Evolutionary conservation across 2,329 filamentous ascomycete genomes (phyloP).

Genomic region (Ophiognomonia clavigignenti-juglandacearum): DNA sequence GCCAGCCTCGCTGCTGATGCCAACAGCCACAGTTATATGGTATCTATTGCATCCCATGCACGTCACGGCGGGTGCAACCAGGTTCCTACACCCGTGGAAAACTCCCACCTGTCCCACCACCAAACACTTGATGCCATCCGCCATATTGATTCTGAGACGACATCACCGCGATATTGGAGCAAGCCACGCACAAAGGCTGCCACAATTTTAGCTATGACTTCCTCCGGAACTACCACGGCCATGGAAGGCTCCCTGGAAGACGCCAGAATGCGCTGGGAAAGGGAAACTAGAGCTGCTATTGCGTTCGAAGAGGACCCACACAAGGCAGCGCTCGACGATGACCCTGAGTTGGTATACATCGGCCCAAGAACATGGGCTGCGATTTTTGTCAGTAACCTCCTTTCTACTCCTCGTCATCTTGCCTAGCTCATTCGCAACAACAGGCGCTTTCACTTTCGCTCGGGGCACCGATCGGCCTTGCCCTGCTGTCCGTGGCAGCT

Average conservation of each 20-base stretch:
- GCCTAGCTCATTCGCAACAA: too few species aligned
- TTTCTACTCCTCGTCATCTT: neutral
- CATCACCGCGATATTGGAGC: too few species aligned
- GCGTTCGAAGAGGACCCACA: conserved; percentile 8
- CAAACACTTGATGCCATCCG: too few species aligned
- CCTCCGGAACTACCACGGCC: neutral
- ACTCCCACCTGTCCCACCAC: too few species aligned
- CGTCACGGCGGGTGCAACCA: too few species aligned
- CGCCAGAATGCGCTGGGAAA: neutral
- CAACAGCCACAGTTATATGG: too few species aligned
- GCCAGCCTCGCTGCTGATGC: too few species aligned
- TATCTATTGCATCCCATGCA: too few species aligned
- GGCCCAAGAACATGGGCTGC: conserved; percentile 7
- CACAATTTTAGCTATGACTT: neutral
- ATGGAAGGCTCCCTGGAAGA: neutral
- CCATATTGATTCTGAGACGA: too few species aligned
- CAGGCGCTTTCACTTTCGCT: conserved; percentile 4
- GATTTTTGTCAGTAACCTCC: neutral
- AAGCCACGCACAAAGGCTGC: neutral
- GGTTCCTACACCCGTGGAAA: too few species aligned
- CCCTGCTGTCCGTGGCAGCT: neutral
- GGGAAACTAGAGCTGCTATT: conserved; percentile 11
- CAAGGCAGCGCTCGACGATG: neutral
- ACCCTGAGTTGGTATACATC: conserved; percentile 3
- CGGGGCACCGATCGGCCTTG: conserved; percentile 1